phyloP scores from a whole-genome alignment of 1,284 basidiomycete genomes.

The Ceratobasidium sp. region DNA sequence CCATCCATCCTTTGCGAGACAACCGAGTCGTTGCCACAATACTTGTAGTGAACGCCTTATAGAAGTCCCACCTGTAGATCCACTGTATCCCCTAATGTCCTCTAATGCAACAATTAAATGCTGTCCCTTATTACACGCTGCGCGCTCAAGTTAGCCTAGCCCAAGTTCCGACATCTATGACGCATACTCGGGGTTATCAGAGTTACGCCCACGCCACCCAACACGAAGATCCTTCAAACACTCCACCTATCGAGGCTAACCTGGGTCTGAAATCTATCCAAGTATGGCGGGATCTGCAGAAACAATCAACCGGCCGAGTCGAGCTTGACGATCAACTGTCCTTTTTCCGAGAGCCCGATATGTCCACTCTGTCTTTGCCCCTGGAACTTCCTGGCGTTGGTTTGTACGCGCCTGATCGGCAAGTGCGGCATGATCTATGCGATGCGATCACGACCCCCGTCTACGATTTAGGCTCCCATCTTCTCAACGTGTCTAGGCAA shows the following conservation, averaged over 20 bases:
- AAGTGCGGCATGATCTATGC: no score
- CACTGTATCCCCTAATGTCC: conserved; percentile 12
- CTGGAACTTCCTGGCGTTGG: no score
- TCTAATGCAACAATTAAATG: not conserved
- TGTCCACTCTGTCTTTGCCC: no score
- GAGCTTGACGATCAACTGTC: conserved; percentile 30
- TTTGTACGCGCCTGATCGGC: no score
- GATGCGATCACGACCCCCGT: no score
- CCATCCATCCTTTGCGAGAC: not conserved
- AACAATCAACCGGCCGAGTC: not conserved
- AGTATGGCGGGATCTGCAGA: no score
- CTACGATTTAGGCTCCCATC: no score
- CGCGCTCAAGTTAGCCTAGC: not conserved
- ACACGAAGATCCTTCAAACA: not conserved
- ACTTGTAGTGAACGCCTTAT: conserved; percentile 8
- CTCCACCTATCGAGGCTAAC: no score
- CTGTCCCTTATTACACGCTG: not conserved
- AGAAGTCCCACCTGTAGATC: conserved; percentile 16
- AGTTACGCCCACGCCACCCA: not conserved
- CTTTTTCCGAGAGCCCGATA: conserved; percentile 6
- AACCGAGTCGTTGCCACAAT: not conserved
- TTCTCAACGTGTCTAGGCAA: no score
- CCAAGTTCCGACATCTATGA: not conserved
- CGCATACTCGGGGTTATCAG: not conserved
- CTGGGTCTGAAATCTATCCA: conserved; percentile 10